Evolutionary conservation across 2,329 filamentous ascomycete species (phyloP), one percentile per base, ranked within the genome.

Genomic region (Trichoderma arundinaceum): DNA sequence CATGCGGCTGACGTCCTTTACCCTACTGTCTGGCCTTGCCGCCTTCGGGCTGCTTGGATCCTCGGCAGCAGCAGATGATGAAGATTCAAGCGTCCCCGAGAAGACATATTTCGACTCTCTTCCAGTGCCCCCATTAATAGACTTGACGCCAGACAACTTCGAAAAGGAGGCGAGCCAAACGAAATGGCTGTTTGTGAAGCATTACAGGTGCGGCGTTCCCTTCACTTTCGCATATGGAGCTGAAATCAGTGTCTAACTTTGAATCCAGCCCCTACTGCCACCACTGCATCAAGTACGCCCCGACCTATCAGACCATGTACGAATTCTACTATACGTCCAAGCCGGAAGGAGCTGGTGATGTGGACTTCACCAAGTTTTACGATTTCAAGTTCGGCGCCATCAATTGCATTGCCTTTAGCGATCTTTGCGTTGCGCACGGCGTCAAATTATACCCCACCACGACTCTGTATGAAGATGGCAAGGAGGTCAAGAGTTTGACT

Each of bases 251-350:
- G 35, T 38, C 10, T 48, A 74, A 35, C 68, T 68, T 49, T 56
- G 76, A 72, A 73, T 35, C 7, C 66, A 88, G 86, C 71, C 86
- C 86, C 10, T 86, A 81, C 70, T 88, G 86, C 77, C 84, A 84
- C 53, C 92, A 97, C 77, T 97, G 94, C 80, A 84, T 85, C 75
- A 82, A 85, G 57, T 91, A 92, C 73, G 92, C 92, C 60, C 95
- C 95, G 7, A 89, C 87, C 58, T 97, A 88, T 83, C 93, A 98
- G 79, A 97, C 94, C 5, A 78, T 94, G 13, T 97, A 98, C 83
- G 95, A 99, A 80, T 97, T 89, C 78, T 99, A 97, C 81, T 82
- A 92, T 80, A 97, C 94, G 43, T 95, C 92, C 43, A 89, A 92
- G 72, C 90, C 90, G 15, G 72, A 81, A 77, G 71, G 85, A 80